These are phyloP conservation scores for Pseudogymnoascus sp. DNA, from an alignment of 2,329 filamentous ascomycete species.

Conservation along the genomic window DNA sequence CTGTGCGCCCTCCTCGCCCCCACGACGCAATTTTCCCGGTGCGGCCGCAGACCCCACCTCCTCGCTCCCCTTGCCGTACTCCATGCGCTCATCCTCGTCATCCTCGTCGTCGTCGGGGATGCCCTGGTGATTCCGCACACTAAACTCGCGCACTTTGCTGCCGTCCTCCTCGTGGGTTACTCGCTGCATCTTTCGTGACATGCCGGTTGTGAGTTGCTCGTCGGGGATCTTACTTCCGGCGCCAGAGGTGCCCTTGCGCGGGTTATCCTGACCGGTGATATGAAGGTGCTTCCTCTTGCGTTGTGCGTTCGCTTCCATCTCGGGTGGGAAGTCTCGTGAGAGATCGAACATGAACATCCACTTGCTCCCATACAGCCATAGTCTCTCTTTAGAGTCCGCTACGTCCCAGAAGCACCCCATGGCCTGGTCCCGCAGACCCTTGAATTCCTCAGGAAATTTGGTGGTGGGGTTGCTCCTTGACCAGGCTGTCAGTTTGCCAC, in stretches of 20 bases:
- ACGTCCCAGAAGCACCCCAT: constrained; percentile 83
- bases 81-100: constrained; percentile 22
- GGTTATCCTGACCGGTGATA: constrained; percentile 9
- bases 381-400: constrained; percentile 43
- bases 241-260: constrained; percentile 37
- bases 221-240: constrained; percentile 44
- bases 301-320: constrained; percentile 28
- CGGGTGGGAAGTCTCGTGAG: constrained; percentile 50
- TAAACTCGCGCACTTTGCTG: constrained; percentile 23
- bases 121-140: constrained; percentile 15
- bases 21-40: constrained; percentile 5
- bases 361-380: constrained; percentile 80
- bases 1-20: constrained; percentile 12
- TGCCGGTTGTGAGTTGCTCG: constrained; percentile 24
- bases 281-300: constrained; percentile 22
- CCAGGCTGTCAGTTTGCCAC: constrained; percentile 75
- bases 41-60: constrained; percentile 13
- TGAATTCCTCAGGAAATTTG: constrained; percentile 65
- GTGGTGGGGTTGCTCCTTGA: constrained; percentile 72
- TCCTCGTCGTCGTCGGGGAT: constrained; percentile 32
- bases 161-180: constrained; percentile 32
- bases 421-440: constrained; percentile 65
- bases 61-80: constrained; percentile 28
- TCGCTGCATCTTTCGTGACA: constrained; percentile 31
- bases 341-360: constrained; percentile 94